phyloP scores from a whole-genome alignment of 2,329 filamentous ascomycete genomes.

The Setomelanomma holmii region DNA sequence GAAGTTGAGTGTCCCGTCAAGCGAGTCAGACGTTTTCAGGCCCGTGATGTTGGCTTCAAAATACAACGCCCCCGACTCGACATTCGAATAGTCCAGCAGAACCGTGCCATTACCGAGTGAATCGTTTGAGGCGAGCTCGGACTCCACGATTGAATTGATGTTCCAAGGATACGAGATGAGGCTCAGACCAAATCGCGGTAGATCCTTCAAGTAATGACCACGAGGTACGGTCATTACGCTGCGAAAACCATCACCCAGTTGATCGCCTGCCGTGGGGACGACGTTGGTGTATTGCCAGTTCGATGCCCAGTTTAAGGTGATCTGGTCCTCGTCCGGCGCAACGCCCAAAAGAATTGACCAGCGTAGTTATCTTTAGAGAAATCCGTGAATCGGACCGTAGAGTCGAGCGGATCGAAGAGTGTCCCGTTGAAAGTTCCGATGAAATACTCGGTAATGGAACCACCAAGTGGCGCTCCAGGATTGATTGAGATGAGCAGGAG shows the following conservation, averaged over 20 bases:
- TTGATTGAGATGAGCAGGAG: conserved; percentile 63
- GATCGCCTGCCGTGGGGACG: conserved; percentile 63
- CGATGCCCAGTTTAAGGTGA: conserved; percentile 64
- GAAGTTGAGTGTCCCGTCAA: conserved; percentile 57
- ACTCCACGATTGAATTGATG: conserved; percentile 56
- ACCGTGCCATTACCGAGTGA: conserved; percentile 58
- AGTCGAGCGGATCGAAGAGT: conserved; percentile 60
- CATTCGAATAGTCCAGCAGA: conserved; percentile 58
- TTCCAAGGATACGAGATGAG: conserved; percentile 61
- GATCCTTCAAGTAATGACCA: conserved; percentile 59
- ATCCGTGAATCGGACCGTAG: conserved; percentile 52
- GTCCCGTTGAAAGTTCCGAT: conserved; percentile 70
- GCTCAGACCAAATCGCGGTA: conserved; percentile 60
- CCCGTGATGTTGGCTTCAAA: conserved; percentile 62
- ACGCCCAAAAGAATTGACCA: conserved; percentile 60
- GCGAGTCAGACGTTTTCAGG: conserved; percentile 40
- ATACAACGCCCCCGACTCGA: conserved; percentile 61
- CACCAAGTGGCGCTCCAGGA: conserved; percentile 64
- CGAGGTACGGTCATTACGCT: conserved; percentile 62
- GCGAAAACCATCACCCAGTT: conserved; percentile 53
- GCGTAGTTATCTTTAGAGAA: conserved; percentile 64
- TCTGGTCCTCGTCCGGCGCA: conserved; percentile 51
- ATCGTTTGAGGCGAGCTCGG: conserved; percentile 52
- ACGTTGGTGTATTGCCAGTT: conserved; percentile 66
- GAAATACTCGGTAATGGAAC: conserved; percentile 64